Percentiles rank a stretch among this genome's conserved stretches.
phyloP scores from a whole-genome alignment of 345 rosid species.

The Acer negundo region DNA sequence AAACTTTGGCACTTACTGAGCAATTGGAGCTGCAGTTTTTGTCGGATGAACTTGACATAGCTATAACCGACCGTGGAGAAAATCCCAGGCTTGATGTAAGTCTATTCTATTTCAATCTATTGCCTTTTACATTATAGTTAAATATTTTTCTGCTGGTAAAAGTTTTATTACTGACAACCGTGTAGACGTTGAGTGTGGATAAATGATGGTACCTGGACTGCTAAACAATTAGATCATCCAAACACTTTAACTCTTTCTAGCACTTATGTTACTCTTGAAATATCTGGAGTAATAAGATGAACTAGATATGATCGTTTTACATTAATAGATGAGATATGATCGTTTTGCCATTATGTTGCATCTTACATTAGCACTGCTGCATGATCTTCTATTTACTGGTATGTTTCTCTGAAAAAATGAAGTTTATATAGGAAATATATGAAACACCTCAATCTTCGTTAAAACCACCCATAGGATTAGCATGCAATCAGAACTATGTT shows the following conservation, averaged over 20 bases:
- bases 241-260: neutral
- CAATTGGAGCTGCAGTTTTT: constrained; percentile 80
- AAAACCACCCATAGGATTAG: constrained; percentile 32
- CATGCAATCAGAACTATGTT: constrained; percentile 34
- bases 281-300: constrained; percentile 1
- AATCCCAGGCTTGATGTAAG: constrained; percentile 88
- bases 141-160: neutral
- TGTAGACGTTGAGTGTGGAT: neutral
- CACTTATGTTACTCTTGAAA: neutral
- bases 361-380: neutral
- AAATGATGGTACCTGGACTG: neutral
- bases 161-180: neutral
- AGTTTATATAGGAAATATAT: constrained; percentile 65
- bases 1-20: constrained; percentile 48
- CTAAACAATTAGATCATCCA: neutral
- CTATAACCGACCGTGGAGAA: constrained; percentile 73
- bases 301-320: neutral
- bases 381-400: constrained; percentile 16
- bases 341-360: neutral
- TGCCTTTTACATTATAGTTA: neutral
- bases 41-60: constrained; percentile 81
- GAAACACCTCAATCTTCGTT: constrained; percentile 45
- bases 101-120: neutral
- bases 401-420: constrained; percentile 28
- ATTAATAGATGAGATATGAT: neutral